Conservation (phyloP, 1,284 basidiomycete genomes). For the Cryptococcus amylolentus region DNA sequence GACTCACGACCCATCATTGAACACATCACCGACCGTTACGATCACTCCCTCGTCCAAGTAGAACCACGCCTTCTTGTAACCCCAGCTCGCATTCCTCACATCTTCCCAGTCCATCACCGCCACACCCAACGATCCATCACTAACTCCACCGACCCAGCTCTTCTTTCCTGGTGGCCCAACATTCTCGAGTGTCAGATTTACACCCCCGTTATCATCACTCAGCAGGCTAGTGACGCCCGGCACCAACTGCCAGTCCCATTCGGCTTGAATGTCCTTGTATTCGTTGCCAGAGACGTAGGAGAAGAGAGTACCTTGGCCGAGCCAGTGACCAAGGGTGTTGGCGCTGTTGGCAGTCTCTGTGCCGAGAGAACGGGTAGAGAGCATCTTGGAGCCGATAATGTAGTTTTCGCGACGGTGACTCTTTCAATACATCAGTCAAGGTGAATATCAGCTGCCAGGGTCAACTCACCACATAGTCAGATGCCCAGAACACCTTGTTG, state of each 20-base stretch:
- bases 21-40: conserved; percentile 54
- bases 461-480: conserved; percentile 60
- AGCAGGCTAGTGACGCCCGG: conserved; percentile 66
- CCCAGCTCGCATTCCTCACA: conserved; percentile 57
- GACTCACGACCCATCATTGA: conserved; percentile 34
- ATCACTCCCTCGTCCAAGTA: conserved; percentile 63
- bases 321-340: conserved; percentile 64
- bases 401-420: conserved; percentile 59
- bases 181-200: conserved; percentile 49
- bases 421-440: not conserved
- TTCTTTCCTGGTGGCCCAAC: conserved; percentile 54
- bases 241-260: conserved; percentile 66
- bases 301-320: conserved; percentile 62
- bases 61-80: conserved; percentile 68
- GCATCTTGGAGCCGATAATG: conserved; percentile 63
- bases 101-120: conserved; percentile 56
- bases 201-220: conserved; percentile 49
- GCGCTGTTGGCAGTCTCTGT: conserved; percentile 60
- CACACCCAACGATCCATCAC: conserved; percentile 57
- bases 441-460: conserved; percentile 24
- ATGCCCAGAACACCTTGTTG: conserved; percentile 63
- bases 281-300: conserved; percentile 63
- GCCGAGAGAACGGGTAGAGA: conserved; percentile 60
- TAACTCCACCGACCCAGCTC: conserved; percentile 62
- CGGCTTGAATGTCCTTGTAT: conserved; percentile 64